Conservation (phyloP, 108 stramenopile genomes). For the Pinguiococcus pyrenoidosus region DNA sequence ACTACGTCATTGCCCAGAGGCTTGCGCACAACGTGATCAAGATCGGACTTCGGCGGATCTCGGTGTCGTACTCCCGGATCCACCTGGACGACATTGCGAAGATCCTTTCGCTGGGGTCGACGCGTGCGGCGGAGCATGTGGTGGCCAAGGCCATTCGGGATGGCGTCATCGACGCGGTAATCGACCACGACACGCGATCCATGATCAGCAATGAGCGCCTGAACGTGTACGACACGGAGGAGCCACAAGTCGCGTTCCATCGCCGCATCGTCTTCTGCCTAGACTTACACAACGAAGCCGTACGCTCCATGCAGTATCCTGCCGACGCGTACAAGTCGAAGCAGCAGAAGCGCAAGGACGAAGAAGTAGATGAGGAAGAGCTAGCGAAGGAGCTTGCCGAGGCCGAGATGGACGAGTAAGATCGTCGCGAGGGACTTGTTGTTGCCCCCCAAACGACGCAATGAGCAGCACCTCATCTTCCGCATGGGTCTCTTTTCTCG, state of each 20-base stretch:
- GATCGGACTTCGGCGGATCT: constrained; percentile 85
- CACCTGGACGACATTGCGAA: constrained; percentile 79
- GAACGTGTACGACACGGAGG: constrained; percentile 88
- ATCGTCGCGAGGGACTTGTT: too few relatives aligned
- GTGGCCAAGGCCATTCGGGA: constrained; percentile 94
- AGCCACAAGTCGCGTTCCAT: constrained; percentile 46
- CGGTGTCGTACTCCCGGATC: constrained; percentile 67
- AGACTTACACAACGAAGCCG: constrained; percentile 95
- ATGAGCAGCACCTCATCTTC: too few relatives aligned
- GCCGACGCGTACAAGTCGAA: constrained; percentile 62
- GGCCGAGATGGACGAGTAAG: constrained; percentile 25
- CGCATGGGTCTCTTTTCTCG: too few relatives aligned
- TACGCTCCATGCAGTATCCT: constrained; percentile 88
- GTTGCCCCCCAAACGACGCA: too few relatives aligned
- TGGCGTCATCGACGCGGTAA: constrained; percentile 94
- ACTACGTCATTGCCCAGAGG: constrained; percentile 75
- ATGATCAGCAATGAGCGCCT: constrained; percentile 75
- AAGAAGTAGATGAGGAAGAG: constrained; percentile 20
- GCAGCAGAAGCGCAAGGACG: constrained; percentile 3
- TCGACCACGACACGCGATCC: constrained; percentile 81
- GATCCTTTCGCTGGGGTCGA: constrained; percentile 53
- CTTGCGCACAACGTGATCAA: constrained; percentile 93
- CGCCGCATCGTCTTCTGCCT: constrained; percentile 83
- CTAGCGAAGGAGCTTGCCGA: constrained; percentile 23
- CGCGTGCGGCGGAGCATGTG: constrained; percentile 75